These are phyloP conservation scores for Vitis rotundifolia DNA, from an alignment of 164 flowering plant species.

Conservation along the genomic window DNA sequence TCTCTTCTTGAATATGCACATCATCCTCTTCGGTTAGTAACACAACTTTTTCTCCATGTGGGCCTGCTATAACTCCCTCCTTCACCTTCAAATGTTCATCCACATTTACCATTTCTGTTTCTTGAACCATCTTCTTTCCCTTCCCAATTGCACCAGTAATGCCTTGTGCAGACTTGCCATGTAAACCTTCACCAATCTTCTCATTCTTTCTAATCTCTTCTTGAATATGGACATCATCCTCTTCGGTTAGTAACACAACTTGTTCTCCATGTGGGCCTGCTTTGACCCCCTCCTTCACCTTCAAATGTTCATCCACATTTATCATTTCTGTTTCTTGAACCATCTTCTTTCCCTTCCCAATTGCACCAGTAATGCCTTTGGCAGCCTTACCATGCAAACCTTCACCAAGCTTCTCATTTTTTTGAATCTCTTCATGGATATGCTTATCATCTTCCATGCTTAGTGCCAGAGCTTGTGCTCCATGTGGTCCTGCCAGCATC, in stretches of 20 bases:
- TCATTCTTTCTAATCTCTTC: slow-evolving; percentile 30
- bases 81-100: slow-evolving; percentile 21
- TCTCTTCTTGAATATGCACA: slow-evolving; percentile 30
- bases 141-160: neutral
- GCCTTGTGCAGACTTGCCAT: slow-evolving; percentile 14
- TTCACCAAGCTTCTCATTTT: slow-evolving; percentile 21
- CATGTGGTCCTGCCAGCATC: slow-evolving; percentile 21
- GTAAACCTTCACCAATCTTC: slow-evolving; percentile 17
- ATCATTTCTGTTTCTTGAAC: slow-evolving; percentile 4
- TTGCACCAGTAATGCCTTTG: neutral
- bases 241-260: slow-evolving; percentile 25
- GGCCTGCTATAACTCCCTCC: slow-evolving; percentile 22
- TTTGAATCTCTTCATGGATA: slow-evolving; percentile 25
- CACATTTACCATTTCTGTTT: slow-evolving; percentile 13
- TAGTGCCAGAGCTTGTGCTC: slow-evolving; percentile 21
- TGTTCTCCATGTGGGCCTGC: slow-evolving; percentile 26
- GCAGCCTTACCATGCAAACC: slow-evolving; percentile 21
- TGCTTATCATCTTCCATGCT: slow-evolving; percentile 44
- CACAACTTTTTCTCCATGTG: slow-evolving; percentile 24
- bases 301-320: slow-evolving; percentile 15
- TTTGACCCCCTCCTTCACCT: slow-evolving; percentile 16
- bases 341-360: neutral
- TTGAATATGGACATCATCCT: slow-evolving; percentile 41
- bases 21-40: slow-evolving; percentile 39
- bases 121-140: neutral